A percentile compares a stretch with the other conserved stretches of the same genome.
Evolutionary conservation across 176 grass and related monocot species (phyloP).

Genomic region (Cenchrus fungigraminus): DNA sequence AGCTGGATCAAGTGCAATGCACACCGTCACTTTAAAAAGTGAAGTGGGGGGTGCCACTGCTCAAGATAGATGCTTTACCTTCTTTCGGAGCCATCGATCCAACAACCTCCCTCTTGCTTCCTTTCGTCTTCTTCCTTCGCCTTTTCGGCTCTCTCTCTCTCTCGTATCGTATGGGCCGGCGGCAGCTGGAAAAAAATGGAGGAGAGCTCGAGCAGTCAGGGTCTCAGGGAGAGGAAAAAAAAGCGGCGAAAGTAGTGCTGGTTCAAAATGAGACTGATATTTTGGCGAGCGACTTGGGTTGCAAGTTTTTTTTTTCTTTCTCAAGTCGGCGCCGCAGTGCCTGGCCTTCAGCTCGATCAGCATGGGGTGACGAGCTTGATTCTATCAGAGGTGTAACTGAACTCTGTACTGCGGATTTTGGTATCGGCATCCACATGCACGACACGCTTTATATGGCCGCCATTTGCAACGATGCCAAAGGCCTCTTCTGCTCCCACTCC

Average conservation of each 20-base stretch:
- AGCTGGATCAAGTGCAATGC: background rate
- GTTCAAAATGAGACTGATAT: conserved; percentile 25
- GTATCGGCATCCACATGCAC: conserved; percentile 26
- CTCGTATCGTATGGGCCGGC: background rate
- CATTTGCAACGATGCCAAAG: conserved; percentile 27
- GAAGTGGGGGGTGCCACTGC: background rate
- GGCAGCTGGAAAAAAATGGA: background rate
- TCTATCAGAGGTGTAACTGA: conserved; percentile 1
- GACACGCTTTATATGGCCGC: conserved; percentile 16
- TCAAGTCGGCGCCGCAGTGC: background rate
- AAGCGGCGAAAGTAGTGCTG: background rate
- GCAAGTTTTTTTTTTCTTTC: background rate
- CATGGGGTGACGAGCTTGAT: background rate
- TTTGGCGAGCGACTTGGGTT: background rate
- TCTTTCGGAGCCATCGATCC: conserved; percentile 47
- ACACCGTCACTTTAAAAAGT: conserved; percentile 44
- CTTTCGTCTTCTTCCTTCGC: background rate
- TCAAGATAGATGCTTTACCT: conserved; percentile 55
- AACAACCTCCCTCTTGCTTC: background rate
- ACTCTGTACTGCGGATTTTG: background rate
- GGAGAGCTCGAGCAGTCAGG: conserved; percentile 3
- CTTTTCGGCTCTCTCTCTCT: background rate
- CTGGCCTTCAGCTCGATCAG: background rate
- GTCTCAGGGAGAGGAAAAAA: background rate
- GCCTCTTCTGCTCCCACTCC: background rate